Conservation (phyloP, 768 basidiomycete species). For the Chalciporus chontae region DNA sequence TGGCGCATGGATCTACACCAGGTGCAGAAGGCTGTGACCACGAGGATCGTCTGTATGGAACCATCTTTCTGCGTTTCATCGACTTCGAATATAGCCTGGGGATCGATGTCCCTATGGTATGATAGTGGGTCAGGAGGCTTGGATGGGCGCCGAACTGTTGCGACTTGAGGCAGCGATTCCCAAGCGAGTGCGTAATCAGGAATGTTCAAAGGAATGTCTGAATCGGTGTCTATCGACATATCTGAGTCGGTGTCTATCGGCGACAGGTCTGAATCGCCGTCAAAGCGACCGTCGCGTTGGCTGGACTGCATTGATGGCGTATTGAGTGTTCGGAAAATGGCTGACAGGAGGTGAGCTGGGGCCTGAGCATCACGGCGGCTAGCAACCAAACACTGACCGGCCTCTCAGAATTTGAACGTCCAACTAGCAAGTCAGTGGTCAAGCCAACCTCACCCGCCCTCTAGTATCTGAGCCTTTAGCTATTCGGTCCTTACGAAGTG, state of each 20-base stretch:
- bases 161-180: constrained; percentile 11
- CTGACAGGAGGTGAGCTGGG: no score
- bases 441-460: no score
- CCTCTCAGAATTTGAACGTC: no score
- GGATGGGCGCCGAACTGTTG: constrained; percentile 26
- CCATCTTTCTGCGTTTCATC: constrained; percentile 9
- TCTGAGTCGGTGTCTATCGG: neutral
- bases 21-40: constrained; percentile 22
- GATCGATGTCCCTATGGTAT: constrained; percentile 22
- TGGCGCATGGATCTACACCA: constrained; percentile 9
- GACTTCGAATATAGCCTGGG: constrained; percentile 27
- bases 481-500: no score
- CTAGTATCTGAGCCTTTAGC: no score
- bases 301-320: constrained; percentile 9
- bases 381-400: no score
- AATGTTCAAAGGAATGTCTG: neutral
- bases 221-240: neutral
- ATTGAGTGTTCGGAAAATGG: neutral
- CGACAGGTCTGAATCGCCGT: neutral
- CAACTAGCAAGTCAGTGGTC: no score
- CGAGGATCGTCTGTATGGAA: constrained; percentile 12
- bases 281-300: neutral
- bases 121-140: constrained; percentile 9
- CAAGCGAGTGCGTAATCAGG: constrained; percentile 21
- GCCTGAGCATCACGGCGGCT: no score